These are phyloP conservation scores for Pythium plurisporium DNA, from an alignment of 352 stramenopile species.

Conservation along the genomic window DNA sequence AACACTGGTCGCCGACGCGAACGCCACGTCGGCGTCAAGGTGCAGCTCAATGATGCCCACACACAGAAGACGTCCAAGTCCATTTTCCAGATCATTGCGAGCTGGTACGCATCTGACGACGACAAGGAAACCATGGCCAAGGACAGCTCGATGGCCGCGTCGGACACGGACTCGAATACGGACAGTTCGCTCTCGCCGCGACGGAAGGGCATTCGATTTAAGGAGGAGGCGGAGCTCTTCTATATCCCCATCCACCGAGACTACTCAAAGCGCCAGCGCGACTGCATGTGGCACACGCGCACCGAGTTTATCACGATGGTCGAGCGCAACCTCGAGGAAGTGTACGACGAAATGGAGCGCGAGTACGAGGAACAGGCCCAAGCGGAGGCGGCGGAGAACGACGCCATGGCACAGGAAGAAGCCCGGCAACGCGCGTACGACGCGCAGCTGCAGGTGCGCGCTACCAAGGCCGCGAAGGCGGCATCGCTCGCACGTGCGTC, in stretches of 20 bases:
- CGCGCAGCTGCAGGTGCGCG: conserved; percentile 21
- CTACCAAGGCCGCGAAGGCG: conserved; percentile 15
- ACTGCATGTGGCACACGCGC: conserved; percentile 83
- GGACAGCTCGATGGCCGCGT: conserved; percentile 9
- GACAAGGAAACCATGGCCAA: conserved; percentile 24
- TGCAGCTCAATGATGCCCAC: conserved; percentile 66
- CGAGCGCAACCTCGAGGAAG: conserved; percentile 81
- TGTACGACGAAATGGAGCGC: conserved; percentile 87
- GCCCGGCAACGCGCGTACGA: conserved; percentile 47
- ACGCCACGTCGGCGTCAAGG: conserved; percentile 66
- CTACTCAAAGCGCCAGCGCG: conserved; percentile 82
- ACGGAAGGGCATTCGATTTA: conserved; percentile 55
- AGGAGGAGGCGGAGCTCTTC: conserved; percentile 79
- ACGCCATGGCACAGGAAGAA: conserved; percentile 69
- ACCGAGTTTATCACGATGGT: conserved; percentile 85
- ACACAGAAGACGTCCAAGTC: conserved; percentile 44
- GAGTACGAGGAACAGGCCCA: conserved; percentile 74
- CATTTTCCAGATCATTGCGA: conserved; percentile 80
- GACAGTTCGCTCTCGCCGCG: conserved; percentile 5
- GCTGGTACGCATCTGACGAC: conserved; percentile 59
- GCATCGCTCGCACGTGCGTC: conserved; percentile 30
- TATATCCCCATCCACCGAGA: conserved; percentile 82
- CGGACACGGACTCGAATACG: conserved; percentile 21
- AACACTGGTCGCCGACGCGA: conserved; percentile 59
- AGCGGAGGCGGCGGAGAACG: conserved; percentile 61